A percentile compares a stretch with the other conserved stretches of the same genome.
Evolutionary conservation across 148 eudicot species (phyloP).

Genomic region (Pharnaceum exiguum): DNA sequence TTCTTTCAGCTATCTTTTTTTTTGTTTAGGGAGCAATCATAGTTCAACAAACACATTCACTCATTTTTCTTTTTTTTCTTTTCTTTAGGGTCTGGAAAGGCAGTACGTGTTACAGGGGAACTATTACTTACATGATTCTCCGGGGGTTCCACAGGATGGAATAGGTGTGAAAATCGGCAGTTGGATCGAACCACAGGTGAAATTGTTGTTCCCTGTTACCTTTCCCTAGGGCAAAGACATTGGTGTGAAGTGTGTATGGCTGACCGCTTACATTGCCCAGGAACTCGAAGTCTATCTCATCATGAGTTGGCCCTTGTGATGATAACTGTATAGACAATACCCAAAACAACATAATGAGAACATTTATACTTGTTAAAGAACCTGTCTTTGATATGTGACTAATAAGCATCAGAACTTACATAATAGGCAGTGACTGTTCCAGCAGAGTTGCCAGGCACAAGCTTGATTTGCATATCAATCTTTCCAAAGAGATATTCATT

Average conservation of each 20-base stretch:
- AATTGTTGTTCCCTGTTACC: conserved; percentile 26
- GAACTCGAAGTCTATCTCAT: conserved; percentile 29
- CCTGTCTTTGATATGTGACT: not conserved
- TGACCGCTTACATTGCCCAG: conserved; percentile 22
- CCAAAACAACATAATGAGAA: not conserved
- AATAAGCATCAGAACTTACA: not conserved
- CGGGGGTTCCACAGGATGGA: conserved; percentile 27
- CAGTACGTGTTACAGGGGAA: not conserved
- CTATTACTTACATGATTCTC: conserved; percentile 13
- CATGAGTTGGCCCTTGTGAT: conserved; percentile 24
- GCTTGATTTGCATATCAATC: conserved; percentile 30
- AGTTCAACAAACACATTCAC: too few species aligned
- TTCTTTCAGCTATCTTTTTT: not conserved
- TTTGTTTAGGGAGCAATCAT: not conserved
- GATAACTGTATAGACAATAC: conserved; percentile 13
- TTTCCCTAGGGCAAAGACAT: conserved; percentile 20
- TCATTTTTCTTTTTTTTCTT: too few species aligned
- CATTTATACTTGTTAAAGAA: not conserved
- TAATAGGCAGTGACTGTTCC: conserved; percentile 25
- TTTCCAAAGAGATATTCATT: conserved; percentile 24
- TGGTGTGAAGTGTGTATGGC: conserved; percentile 29
- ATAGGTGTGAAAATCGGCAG: conserved; percentile 22
- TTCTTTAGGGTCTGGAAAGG: too few species aligned
- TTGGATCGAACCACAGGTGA: conserved; percentile 29
- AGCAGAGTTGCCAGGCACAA: conserved; percentile 20